Evolutionary conservation across 2,329 filamentous ascomycete species (phyloP).

Genomic region (Alternaria gaisen): DNA sequence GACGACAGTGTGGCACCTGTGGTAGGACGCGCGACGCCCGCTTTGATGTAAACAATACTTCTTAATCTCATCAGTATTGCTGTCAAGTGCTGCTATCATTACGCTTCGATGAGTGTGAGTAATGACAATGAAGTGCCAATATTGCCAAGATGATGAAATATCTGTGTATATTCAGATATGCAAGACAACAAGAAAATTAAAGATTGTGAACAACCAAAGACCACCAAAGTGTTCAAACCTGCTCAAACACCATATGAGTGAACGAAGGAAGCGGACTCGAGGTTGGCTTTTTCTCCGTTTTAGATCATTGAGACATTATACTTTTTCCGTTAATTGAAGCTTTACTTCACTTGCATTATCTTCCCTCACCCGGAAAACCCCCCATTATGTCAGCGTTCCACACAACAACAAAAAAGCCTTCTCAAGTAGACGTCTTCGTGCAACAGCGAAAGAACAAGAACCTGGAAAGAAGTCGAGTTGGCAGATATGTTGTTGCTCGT

Average conservation of each 20-base stretch:
- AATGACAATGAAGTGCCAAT: accelerated
- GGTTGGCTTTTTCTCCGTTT: too few relatives aligned
- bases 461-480: not conserved
- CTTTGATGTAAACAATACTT: not conserved
- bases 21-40: too few relatives aligned
- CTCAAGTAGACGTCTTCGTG: not conserved
- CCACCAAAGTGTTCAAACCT: too few relatives aligned
- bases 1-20: not conserved
- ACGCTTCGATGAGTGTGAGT: not conserved
- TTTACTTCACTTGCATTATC: too few relatives aligned
- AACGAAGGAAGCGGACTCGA: too few relatives aligned
- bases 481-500: not conserved
- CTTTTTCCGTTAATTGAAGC: too few relatives aligned
- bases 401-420: not conserved
- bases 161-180: not conserved
- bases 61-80: not conserved
- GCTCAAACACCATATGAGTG: too few relatives aligned
- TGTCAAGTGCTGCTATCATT: not conserved
- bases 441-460: too few relatives aligned
- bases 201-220: not conserved
- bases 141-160: not conserved
- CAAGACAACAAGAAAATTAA: not conserved
- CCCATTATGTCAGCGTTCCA: not conserved
- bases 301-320: too few relatives aligned
- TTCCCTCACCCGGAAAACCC: too few relatives aligned